phyloP scores from a whole-genome alignment of 176 grass and related monocot species.

The barley (Hordeum vulgare) region MorexV3_pseudomolecules_assembly NC_058522.1:27420021-27420520 shows the following conservation, averaged over 20 bases:
- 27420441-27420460: slow-evolving; percentile 70
- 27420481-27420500: slow-evolving; percentile 69
- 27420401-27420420: slow-evolving; percentile 72
- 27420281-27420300: slow-evolving; percentile 69
- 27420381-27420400: slow-evolving; percentile 65
- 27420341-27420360: slow-evolving; percentile 74
- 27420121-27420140: slow-evolving; percentile 74
- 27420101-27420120: slow-evolving; percentile 58
- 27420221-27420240: slow-evolving; percentile 87
- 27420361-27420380: slow-evolving; percentile 67
- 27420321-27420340: slow-evolving; percentile 66
- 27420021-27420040: slow-evolving; percentile 61
- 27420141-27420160: slow-evolving; percentile 77
- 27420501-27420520: slow-evolving; percentile 74
- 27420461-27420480: slow-evolving; percentile 79
- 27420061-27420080: slow-evolving; percentile 69
- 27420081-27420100: slow-evolving; percentile 84
- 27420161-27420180: slow-evolving; percentile 80
- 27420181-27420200: slow-evolving; percentile 80
- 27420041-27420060: slow-evolving; percentile 65
- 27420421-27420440: slow-evolving; percentile 86
- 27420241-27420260: slow-evolving; percentile 86
- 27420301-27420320: slow-evolving; percentile 90
- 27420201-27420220: slow-evolving; percentile 71
- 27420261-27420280: slow-evolving; percentile 79